Evolutionary conservation across 495 filamentous ascomycete genomes (phyloP), one percentile per base, ranked within the genome.

Genomic region (Penicillium pancosmium): DNA sequence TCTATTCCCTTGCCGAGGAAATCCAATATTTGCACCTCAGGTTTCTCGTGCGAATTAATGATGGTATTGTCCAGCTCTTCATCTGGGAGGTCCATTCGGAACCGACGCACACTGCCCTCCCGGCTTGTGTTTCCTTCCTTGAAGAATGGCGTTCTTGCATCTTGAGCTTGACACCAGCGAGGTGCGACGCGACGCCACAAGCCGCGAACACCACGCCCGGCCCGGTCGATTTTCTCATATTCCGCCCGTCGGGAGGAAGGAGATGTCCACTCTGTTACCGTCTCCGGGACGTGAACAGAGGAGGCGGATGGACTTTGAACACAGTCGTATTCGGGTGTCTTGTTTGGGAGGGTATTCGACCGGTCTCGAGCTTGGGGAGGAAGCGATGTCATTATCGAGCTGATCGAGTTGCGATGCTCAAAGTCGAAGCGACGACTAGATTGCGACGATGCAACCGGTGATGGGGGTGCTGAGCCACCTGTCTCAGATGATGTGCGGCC

Each of bases 241-340:
- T 82, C 78, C 31, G 67, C 71, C 8, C 78, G 65, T 18, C 79
- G 78, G 10, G 78, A 80, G 13, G 76, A 73, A 9, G 72, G 68
- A 0, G 77, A 77, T 2, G 78, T 82, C 79, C 79, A 82, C 58
- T 81, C 78, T 59, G 80, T 80, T 4, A 79, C 71, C 16, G 79
- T 80, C 15, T 72, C 68, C 50, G 76, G 71, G 43, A 75, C 63
- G 27, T 74, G 61, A 33, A 72, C 66, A n/a, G 69, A 64, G 19
- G 68, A 65, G 2, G 67, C 31, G 15, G 66, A 64, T 18, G 64
- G 62, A n/a, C 59, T 60, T 44, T 66, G 53, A 19, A 31, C 3
- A 19, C 11, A 27, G 6, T 48, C 16, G 6, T 62, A 59, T 34
- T 44, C 44, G n/a, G 31, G 18, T 8, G 55, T 31, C 6, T 19